A percentile compares a stretch with the other conserved stretches of the same genome.
Conservation (phyloP, 805 yeast genomes). For the Aciculoconidium aculeatum region DNA sequence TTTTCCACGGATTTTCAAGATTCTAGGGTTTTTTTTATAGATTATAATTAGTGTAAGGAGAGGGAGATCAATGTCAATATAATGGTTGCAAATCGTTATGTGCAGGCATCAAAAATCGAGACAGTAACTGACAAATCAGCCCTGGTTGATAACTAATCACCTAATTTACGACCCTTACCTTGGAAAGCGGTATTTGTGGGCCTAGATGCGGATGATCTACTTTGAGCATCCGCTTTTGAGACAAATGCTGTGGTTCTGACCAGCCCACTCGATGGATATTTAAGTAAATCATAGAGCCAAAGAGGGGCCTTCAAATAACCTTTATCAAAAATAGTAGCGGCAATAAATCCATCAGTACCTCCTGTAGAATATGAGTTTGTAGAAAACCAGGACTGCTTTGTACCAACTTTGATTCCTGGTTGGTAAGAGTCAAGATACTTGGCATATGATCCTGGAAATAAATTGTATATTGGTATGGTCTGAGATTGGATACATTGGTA, state of each 20-base stretch:
- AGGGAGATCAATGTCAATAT: too few species aligned
- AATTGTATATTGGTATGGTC: conserved; percentile 39
- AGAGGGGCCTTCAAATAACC: conserved; percentile 55
- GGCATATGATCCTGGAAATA: conserved; percentile 27
- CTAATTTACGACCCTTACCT: conserved; percentile 35
- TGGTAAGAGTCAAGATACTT: conserved; percentile 5
- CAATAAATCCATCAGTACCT: conserved; percentile 21
- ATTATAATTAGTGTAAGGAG: too few species aligned
- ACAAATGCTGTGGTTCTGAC: conserved; percentile 25
- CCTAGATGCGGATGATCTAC: conserved; percentile 9
- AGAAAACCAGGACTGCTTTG: too few species aligned
- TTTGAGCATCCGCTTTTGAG: conserved; percentile 5
- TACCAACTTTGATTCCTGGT: too few species aligned
- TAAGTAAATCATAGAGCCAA: conserved; percentile 28
- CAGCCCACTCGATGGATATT: conserved; percentile 24
- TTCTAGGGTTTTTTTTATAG: too few species aligned
- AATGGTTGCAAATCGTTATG: too few species aligned
- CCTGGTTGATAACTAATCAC: conserved; percentile 11
- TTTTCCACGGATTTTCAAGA: too few species aligned
- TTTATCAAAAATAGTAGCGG: conserved; percentile 42
- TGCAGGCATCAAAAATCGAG: too few species aligned
- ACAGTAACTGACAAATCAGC: too few species aligned
- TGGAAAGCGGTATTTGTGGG: conserved; percentile 15
- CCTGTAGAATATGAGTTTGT: too few species aligned
- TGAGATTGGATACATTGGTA: conserved; percentile 59